Evolutionary conservation across 768 basidiomycete species (phyloP).

Genomic region (Cyclocybe aegerita): DNA sequence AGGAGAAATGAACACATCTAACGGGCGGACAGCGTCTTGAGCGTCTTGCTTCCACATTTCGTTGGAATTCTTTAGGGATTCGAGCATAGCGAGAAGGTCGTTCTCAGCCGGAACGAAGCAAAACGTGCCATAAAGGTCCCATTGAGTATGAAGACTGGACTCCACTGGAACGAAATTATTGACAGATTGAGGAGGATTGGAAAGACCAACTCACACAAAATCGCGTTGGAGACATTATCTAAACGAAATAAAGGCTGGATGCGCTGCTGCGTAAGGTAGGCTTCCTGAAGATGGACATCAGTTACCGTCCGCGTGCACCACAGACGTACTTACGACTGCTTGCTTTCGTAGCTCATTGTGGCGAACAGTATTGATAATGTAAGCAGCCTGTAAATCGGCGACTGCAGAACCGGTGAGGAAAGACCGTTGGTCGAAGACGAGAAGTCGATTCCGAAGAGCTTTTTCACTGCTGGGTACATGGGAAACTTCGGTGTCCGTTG

Average conservation of each 20-base stretch:
- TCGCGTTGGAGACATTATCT: no score
- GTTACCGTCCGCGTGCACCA: no score
- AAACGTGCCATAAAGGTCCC: constrained; percentile 12
- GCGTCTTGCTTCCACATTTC: constrained; percentile 2
- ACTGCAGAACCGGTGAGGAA: neutral
- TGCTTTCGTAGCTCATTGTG: no score
- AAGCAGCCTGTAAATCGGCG: neutral
- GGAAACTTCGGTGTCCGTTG: no score
- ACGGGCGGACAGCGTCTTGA: constrained; percentile 1
- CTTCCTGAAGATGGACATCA: no score
- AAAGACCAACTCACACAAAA: neutral
- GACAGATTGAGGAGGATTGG: constrained; percentile 3
- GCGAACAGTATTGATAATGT: no score
- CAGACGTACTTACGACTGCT: no score
- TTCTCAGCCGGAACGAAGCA: constrained; percentile 10
- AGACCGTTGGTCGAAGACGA: neutral
- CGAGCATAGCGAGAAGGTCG: constrained; percentile 7
- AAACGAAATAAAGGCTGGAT: no score
- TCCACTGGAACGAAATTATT: constrained; percentile 4
- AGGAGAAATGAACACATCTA: constrained; percentile 7
- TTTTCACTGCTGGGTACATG: neutral
- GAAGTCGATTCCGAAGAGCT: neutral
- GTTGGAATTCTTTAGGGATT: constrained; percentile 4
- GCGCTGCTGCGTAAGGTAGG: no score
- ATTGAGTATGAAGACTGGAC: constrained; percentile 8